phyloP scores from a whole-genome alignment of 352 stramenopile species.

The Pythium oligandrum region DNA sequence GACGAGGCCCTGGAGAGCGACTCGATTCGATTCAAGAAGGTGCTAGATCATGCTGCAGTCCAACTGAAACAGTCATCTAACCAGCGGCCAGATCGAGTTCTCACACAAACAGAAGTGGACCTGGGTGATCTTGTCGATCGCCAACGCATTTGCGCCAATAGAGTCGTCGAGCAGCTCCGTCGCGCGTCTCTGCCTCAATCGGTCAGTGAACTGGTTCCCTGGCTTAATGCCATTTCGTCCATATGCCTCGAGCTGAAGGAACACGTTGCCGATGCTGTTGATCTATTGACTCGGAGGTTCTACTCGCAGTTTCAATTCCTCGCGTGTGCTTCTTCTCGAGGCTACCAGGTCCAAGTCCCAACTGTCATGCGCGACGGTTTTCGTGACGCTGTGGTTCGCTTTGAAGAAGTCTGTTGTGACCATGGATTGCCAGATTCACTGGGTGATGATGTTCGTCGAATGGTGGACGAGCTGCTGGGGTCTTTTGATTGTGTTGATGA shows the following conservation, averaged over 20 bases:
- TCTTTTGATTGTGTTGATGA: not conserved
- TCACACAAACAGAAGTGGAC: conserved; percentile 11
- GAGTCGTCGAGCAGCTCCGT: conserved; percentile 27
- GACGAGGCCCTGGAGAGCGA: no score
- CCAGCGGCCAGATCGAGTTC: conserved; percentile 1
- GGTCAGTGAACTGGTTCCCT: not conserved
- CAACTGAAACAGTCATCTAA: no score
- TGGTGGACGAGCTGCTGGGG: not conserved
- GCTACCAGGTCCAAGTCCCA: not conserved
- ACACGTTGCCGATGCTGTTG: conserved; percentile 27
- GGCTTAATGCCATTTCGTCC: conserved; percentile 24
- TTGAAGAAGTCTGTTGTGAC: not conserved
- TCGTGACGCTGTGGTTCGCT: no score
- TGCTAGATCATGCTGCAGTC: no score
- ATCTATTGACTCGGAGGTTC: conserved; percentile 24
- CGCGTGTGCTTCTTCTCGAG: no score
- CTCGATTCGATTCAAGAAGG: no score
- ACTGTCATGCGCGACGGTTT: no score
- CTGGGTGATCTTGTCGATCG: conserved; percentile 14
- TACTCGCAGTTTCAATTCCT: conserved; percentile 44
- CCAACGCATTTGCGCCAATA: conserved; percentile 29
- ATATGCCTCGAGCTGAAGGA: conserved; percentile 46
- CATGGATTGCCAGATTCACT: not conserved
- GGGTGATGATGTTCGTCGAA: not conserved
- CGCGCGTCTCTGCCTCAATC: not conserved